Percentiles rank a stretch among this genome's conserved stretches.
Conservation (phyloP, 352 stramenopile species). For the Hyaloperonospora brassicae region DNA sequence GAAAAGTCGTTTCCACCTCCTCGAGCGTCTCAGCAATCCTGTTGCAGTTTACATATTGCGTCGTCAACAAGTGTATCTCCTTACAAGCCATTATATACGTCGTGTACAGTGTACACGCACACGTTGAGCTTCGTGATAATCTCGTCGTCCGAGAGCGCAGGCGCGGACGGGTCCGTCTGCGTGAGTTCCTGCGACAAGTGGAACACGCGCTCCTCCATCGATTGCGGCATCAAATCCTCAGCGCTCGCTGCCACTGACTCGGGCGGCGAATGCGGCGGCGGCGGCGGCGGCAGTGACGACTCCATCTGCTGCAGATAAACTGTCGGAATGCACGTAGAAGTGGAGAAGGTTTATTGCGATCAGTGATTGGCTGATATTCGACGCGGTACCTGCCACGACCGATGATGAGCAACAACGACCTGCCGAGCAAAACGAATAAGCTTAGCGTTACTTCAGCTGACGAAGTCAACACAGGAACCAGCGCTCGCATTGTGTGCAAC, state of each 20-base stretch:
- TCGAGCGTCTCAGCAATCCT: slow-evolving; percentile 76
- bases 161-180: slow-evolving; percentile 26
- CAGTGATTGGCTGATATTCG: too few relatives aligned
- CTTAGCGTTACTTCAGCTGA: too few relatives aligned
- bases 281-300: slow-evolving; percentile 4
- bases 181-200: slow-evolving; percentile 66
- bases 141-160: slow-evolving; percentile 47
- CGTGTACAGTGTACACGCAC: slow-evolving; percentile 25
- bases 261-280: slow-evolving; percentile 18
- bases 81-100: not conserved
- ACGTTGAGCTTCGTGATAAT: slow-evolving; percentile 68
- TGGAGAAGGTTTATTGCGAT: too few relatives aligned
- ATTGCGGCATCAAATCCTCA: slow-evolving; percentile 40
- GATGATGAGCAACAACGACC: too few relatives aligned
- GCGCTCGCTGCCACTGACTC: slow-evolving; percentile 21
- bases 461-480: too few relatives aligned
- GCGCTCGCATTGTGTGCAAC: too few relatives aligned
- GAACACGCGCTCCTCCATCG: slow-evolving; percentile 49
- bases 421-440: too few relatives aligned
- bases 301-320: slow-evolving; percentile 7
- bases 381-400: too few relatives aligned
- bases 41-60: slow-evolving; percentile 3
- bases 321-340: too few relatives aligned
- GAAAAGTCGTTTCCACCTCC: slow-evolving; percentile 67
- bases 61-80: slow-evolving; percentile 9